These are phyloP conservation scores for Botrytis pseudocinerea DNA, from an alignment of 2,329 filamentous ascomycete species.

Conservation along the genomic window DNA sequence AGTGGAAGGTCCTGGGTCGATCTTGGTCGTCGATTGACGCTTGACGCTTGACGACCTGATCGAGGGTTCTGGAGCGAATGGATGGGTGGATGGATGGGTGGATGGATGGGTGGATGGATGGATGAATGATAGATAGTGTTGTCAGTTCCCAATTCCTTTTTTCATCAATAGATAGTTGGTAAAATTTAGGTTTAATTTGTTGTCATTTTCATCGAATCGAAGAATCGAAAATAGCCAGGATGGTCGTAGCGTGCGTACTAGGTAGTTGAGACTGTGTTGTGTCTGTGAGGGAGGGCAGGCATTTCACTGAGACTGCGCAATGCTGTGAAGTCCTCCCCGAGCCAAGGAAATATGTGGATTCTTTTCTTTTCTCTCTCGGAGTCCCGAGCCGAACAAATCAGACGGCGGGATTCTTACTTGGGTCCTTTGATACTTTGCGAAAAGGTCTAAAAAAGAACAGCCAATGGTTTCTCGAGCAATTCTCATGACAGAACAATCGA, in stretches of 20 bases:
- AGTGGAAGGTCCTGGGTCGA: background rate
- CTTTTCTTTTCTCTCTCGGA: background rate
- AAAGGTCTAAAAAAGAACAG: background rate
- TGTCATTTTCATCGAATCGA: conserved; percentile 3
- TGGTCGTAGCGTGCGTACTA: background rate
- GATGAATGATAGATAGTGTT: background rate
- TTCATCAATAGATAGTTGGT: background rate
- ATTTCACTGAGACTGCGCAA: background rate
- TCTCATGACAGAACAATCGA: background rate
- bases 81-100: background rate
- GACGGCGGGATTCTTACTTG: background rate
- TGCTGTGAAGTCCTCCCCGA: background rate
- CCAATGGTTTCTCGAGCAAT: background rate
- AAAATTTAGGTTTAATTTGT: background rate
- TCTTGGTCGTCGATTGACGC: background rate
- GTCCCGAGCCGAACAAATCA: conserved; percentile 4
- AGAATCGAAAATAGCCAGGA: background rate
- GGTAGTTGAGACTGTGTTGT: background rate
- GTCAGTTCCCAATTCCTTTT: background rate
- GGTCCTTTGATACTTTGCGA: background rate
- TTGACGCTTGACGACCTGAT: no score
- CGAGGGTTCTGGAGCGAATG: background rate
- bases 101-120: background rate
- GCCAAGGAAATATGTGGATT: conserved; percentile 3
- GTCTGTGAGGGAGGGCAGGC: background rate